phyloP scores from a whole-genome alignment of 768 basidiomycete genomes.

The Clathrus columnatus region DNA sequence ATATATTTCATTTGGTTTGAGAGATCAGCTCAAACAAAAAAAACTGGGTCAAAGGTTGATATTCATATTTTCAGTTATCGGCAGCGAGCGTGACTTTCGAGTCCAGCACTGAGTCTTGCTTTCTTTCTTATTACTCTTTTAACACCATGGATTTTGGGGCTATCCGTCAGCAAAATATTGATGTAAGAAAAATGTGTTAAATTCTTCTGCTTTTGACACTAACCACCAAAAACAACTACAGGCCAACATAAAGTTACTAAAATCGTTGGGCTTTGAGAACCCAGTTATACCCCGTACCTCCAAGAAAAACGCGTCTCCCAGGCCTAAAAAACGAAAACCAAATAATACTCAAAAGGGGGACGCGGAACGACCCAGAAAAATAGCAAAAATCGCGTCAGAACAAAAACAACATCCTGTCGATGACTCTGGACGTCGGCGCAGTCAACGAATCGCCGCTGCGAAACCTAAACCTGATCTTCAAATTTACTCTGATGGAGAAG shows the following conservation, averaged over 20 bases:
- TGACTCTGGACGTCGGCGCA: slow-evolving; percentile 13
- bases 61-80: no score
- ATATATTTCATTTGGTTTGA: not conserved
- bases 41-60: no score
- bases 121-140: not conserved
- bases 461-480: slow-evolving; percentile 52
- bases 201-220: not conserved
- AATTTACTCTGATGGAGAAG: slow-evolving; percentile 48
- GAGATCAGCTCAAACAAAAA: no score
- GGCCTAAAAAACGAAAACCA: slow-evolving; percentile 35
- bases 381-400: slow-evolving; percentile 21
- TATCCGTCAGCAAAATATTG: not conserved
- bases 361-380: slow-evolving; percentile 23
- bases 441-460: slow-evolving; percentile 9
- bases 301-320: slow-evolving; percentile 19
- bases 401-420: slow-evolving; percentile 13
- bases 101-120: not conserved
- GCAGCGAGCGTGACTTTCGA: not conserved
- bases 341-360: slow-evolving; percentile 11
- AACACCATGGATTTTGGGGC: slow-evolving; percentile 3
- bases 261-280: slow-evolving; percentile 35
- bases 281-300: slow-evolving; percentile 43
- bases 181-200: not conserved
- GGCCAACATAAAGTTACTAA: slow-evolving; percentile 38
- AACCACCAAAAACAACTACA: slow-evolving; percentile 27